Percentiles rank a stretch among this genome's conserved stretches.
phyloP scores from a whole-genome alignment of 148 eudicot genomes.

The Camellia granthamiana region DNA sequence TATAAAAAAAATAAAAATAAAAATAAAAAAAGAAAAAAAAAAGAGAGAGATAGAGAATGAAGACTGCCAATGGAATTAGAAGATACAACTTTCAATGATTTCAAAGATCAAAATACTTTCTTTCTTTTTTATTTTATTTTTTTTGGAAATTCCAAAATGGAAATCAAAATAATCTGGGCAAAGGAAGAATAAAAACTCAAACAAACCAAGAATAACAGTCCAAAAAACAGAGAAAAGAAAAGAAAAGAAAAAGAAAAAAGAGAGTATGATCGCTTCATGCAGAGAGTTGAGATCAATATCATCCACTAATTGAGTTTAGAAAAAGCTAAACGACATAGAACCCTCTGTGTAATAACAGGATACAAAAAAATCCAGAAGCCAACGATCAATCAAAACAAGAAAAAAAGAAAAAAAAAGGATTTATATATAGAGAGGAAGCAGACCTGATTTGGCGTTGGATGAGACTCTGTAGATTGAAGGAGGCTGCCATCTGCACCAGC shows the following conservation, averaged over 20 bases:
- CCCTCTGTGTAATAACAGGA: not conserved
- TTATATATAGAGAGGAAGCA: conserved; percentile 13
- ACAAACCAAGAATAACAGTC: not conserved
- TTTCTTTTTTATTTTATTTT: not conserved
- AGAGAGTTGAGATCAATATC: not conserved
- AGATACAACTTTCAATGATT: not conserved
- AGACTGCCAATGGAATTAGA: not conserved
- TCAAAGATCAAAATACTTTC: not conserved
- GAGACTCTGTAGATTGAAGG: conserved; percentile 49
- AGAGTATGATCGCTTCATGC: conserved; percentile 5
- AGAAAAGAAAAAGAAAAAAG: not conserved
- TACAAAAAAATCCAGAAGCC: conserved; percentile 1
- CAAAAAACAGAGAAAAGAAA: not conserved
- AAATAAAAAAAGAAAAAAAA: not conserved
- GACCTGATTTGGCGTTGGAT: conserved; percentile 61
- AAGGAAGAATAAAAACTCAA: not conserved
- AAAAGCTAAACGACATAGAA: not conserved
- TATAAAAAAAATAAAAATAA: too few relatives aligned
- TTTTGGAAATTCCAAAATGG: not conserved
- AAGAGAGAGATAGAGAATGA: too few relatives aligned
- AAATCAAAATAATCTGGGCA: not conserved
- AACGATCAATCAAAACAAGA: not conserved
- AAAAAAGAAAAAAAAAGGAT: not conserved
- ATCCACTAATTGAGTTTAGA: not conserved
- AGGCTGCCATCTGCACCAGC: conserved; percentile 52